phyloP scores from a whole-genome alignment of 148 eudicot species.

The Camellia lanceoleosa region DNA sequence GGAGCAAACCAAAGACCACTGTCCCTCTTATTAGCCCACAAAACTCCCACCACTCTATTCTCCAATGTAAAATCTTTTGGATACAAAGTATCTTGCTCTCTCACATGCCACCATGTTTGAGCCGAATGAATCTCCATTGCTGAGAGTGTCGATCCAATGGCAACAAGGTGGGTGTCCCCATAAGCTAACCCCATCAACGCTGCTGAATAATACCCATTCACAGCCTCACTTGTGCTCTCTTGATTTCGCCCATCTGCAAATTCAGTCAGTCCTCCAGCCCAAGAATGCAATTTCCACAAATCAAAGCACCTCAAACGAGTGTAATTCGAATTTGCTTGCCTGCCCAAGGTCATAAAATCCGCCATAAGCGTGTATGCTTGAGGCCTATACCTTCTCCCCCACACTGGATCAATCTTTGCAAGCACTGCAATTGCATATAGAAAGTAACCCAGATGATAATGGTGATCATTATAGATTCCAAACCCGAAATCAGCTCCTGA shows the following conservation, averaged over 20 bases:
- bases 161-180: conserved; percentile 69
- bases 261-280: conserved; percentile 92
- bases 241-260: conserved; percentile 88
- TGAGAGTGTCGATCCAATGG: conserved; percentile 59
- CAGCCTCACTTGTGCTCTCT: conserved; percentile 88
- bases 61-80: neutral
- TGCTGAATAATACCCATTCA: conserved; percentile 82
- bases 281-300: conserved; percentile 83
- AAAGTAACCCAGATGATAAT: conserved; percentile 84
- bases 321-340: conserved; percentile 37
- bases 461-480: conserved; percentile 88
- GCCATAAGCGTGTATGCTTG: conserved; percentile 83
- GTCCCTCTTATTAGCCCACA: conserved; percentile 82
- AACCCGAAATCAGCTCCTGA: conserved; percentile 90
- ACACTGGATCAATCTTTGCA: conserved; percentile 82
- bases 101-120: conserved; percentile 86
- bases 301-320: conserved; percentile 84
- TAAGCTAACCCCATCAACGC: conserved; percentile 92
- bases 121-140: conserved; percentile 79
- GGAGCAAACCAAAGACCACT: conserved; percentile 90
- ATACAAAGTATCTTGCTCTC: conserved; percentile 45
- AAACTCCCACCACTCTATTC: conserved; percentile 65
- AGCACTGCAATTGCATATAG: conserved; percentile 81
- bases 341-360: conserved; percentile 78
- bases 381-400: conserved; percentile 80